Percentiles rank a stretch among this genome's conserved stretches.
phyloP scores from a whole-genome alignment of 352 stramenopile species.

The Globisporangium spinosum region DNA sequence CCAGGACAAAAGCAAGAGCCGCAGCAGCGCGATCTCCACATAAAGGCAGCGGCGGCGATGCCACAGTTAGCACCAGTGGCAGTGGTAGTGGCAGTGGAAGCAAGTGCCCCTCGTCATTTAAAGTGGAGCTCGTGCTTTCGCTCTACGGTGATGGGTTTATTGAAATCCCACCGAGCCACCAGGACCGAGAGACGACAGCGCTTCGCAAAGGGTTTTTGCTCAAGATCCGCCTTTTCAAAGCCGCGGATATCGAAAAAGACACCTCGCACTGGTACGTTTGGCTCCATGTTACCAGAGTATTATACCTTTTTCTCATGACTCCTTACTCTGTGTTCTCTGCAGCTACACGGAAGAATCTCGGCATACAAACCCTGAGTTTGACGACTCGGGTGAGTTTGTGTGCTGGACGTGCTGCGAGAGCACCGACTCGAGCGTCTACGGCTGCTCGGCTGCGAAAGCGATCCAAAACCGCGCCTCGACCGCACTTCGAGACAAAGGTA shows the following conservation, averaged over 20 bases:
- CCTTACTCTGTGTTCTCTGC: background rate
- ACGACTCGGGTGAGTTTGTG: constrained; percentile 55
- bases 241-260: constrained; percentile 33
- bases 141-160: constrained; percentile 55
- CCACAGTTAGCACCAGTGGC: background rate
- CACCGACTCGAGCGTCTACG: constrained; percentile 47
- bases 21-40: background rate
- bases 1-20: background rate
- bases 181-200: constrained; percentile 1
- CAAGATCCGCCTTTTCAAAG: constrained; percentile 43
- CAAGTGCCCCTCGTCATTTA: background rate
- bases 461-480: background rate
- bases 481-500: constrained; percentile 1
- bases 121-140: constrained; percentile 27
- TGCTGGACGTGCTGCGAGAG: constrained; percentile 61
- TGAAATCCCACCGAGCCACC: constrained; percentile 25
- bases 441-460: constrained; percentile 31
- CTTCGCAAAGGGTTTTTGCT: constrained; percentile 30
- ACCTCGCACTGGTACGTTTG: constrained; percentile 25
- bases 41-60: background rate
- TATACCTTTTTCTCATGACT: background rate
- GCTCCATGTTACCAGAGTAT: background rate
- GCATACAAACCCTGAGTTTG: constrained; percentile 49
- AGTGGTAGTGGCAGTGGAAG: background rate
- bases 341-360: constrained; percentile 37